phyloP scores from a whole-genome alignment of 176 grass and related monocot genomes.

The Saccharum spontaneum region DNA sequence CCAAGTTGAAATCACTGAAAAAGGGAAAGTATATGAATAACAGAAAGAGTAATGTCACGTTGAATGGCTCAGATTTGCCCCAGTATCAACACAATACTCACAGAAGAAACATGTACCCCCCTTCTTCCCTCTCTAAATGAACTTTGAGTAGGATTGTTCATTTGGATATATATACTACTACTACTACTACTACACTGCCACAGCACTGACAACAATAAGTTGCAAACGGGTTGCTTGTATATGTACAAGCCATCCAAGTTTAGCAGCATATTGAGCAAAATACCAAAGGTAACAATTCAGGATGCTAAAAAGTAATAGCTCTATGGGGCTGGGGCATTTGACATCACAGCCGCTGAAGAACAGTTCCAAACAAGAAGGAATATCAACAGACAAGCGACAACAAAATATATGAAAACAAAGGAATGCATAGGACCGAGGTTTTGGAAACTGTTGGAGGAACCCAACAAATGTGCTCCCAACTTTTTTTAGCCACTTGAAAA shows the following conservation, averaged over 20 bases:
- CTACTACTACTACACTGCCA: not conserved
- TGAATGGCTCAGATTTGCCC: not conserved
- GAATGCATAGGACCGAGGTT: no score
- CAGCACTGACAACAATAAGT: not conserved
- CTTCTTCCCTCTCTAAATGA: not conserved
- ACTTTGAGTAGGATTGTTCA: not conserved
- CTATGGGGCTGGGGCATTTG: not conserved
- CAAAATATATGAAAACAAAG: no score
- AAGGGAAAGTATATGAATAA: not conserved
- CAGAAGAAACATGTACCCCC: no score
- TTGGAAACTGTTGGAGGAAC: no score
- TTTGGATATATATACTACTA: not conserved
- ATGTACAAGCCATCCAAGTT: not conserved
- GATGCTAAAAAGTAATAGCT: not conserved
- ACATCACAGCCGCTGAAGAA: not conserved
- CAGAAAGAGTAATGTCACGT: not conserved
- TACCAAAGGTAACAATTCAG: not conserved
- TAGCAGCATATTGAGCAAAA: not conserved
- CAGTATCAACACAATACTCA: not conserved
- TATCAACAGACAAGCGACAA: no score
- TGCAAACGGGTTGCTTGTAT: not conserved
- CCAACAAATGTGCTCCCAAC: no score
- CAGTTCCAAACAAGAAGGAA: no score
- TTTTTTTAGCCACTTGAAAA: no score
- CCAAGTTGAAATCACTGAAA: not conserved